Evolutionary conservation across 768 basidiomycete genomes (phyloP).

Genomic region (Tulasnella sp.): DNA sequence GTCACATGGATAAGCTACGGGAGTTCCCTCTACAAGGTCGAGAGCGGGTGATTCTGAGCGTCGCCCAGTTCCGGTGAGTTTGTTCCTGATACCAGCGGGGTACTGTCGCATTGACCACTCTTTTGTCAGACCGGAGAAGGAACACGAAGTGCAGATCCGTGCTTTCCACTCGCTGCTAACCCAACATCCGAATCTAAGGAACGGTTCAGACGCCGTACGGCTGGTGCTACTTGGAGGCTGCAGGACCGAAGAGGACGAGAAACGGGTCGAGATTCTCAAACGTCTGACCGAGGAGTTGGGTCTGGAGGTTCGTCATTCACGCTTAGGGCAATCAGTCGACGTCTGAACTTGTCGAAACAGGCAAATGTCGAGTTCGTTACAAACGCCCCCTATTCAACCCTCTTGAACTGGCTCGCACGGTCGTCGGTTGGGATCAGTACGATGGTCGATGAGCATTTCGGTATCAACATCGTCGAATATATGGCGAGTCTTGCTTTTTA

Average conservation of each 20-base stretch:
- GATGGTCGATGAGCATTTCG: slow-evolving; percentile 98
- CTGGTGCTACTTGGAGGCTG: slow-evolving; percentile 77
- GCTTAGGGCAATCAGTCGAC: neutral
- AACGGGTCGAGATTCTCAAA: slow-evolving; percentile 50
- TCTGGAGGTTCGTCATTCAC: slow-evolving; percentile 40
- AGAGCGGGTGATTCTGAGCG: slow-evolving; percentile 59
- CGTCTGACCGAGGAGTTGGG: slow-evolving; percentile 46
- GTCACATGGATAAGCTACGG: slow-evolving; percentile 66
- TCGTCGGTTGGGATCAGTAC: slow-evolving; percentile 84
- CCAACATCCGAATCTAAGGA: slow-evolving; percentile 44
- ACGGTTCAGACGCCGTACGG: slow-evolving; percentile 30
- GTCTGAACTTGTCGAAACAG: slow-evolving; percentile 30
- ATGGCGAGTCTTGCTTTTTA: slow-evolving; percentile 49
- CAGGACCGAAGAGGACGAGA: slow-evolving; percentile 63
- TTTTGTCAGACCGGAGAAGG: slow-evolving; percentile 76
- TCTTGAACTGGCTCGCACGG: slow-evolving; percentile 57
- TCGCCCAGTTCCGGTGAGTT: slow-evolving; percentile 83
- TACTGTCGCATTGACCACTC: neutral
- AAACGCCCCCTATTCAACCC: slow-evolving; percentile 63
- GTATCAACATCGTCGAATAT: slow-evolving; percentile 94
- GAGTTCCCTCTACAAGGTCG: slow-evolving; percentile 42
- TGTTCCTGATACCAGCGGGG: neutral
- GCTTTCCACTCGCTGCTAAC: slow-evolving; percentile 52
- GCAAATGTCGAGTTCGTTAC: slow-evolving; percentile 61
- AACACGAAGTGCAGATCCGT: slow-evolving; percentile 66